These are phyloP conservation scores for Arthrobotrys musiformis DNA, from an alignment of 2,329 filamentous ascomycete species.

Conservation along the genomic window DNA sequence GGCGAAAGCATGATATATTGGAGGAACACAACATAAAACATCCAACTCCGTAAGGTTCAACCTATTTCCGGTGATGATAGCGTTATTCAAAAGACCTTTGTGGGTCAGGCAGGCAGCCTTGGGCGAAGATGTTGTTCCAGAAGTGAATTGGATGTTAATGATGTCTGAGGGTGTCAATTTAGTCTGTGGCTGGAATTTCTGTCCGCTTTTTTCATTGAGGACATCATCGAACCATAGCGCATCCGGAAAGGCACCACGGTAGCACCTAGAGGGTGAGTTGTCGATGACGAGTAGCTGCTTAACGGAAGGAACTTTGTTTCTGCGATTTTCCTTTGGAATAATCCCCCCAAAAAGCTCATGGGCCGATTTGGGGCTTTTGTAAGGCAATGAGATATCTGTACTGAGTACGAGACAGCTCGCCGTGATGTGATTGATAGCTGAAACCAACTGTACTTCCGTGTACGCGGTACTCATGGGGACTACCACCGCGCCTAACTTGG, in stretches of 20 bases:
- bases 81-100: conserved; percentile 88
- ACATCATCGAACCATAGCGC: conserved; percentile 65
- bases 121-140: conserved; percentile 80
- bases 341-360: not conserved
- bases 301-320: conserved; percentile 70
- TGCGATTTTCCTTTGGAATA: conserved; percentile 57
- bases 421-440: conserved; percentile 79
- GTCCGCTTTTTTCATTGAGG: not conserved
- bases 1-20: conserved; percentile 92
- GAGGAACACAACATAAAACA: conserved; percentile 82
- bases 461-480: conserved; percentile 91
- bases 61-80: conserved; percentile 80
- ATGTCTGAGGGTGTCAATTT: conserved; percentile 72
- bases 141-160: conserved; percentile 94
- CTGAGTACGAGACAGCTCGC: conserved; percentile 81
- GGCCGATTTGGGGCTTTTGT: conserved; percentile 71
- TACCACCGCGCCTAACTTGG: conserved; percentile 89
- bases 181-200: not conserved
- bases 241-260: conserved; percentile 64
- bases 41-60: conserved; percentile 82
- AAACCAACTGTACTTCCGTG: conserved; percentile 78
- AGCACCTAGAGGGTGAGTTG: conserved; percentile 72
- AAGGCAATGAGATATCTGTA: conserved; percentile 83
- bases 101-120: conserved; percentile 93
- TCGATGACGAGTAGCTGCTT: conserved; percentile 79